A percentile compares a stretch with the other conserved stretches of the same genome.
Evolutionary conservation across 2,329 filamentous ascomycete species (phyloP).

Genomic region (Epichloe sp.): DNA sequence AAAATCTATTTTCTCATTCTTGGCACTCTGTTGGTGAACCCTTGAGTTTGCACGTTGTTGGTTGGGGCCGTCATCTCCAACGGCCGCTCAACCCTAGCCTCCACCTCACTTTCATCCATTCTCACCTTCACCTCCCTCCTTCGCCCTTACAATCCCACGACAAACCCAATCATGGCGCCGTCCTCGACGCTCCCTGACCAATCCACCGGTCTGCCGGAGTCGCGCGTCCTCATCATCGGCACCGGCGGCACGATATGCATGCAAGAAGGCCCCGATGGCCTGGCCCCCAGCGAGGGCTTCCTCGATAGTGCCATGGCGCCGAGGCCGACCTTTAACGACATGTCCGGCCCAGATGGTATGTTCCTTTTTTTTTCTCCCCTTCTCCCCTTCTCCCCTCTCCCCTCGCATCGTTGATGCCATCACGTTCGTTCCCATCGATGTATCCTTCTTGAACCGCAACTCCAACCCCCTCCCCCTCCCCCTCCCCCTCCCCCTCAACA

Average conservation of each 20-base stretch:
- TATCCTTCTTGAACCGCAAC: not conserved
- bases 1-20: no score
- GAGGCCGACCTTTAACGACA: slow-evolving; percentile 74
- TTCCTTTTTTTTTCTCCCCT: not conserved
- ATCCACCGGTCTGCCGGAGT: slow-evolving; percentile 45
- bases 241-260: slow-evolving; percentile 89
- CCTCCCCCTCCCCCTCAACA: not conserved
- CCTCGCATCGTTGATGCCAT: not conserved
- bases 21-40: no score
- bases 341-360: slow-evolving; percentile 12
- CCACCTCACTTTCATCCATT: not conserved
- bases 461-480: not conserved
- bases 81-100: not conserved
- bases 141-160: not conserved
- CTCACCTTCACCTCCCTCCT: not conserved
- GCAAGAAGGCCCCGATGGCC: slow-evolving; percentile 66
- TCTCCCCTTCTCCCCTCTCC: no score
- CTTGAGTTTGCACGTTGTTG: no score
- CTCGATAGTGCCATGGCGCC: slow-evolving; percentile 71
- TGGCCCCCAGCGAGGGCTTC: slow-evolving; percentile 70
- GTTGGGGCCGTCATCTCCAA: no score
- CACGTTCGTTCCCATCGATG: not conserved
- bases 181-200: not conserved
- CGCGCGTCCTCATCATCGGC: slow-evolving; percentile 77
- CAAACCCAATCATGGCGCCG: slow-evolving; percentile 9